phyloP scores from a whole-genome alignment of 2,329 filamentous ascomycete species.

The Gliomastix tumulicola region DNA sequence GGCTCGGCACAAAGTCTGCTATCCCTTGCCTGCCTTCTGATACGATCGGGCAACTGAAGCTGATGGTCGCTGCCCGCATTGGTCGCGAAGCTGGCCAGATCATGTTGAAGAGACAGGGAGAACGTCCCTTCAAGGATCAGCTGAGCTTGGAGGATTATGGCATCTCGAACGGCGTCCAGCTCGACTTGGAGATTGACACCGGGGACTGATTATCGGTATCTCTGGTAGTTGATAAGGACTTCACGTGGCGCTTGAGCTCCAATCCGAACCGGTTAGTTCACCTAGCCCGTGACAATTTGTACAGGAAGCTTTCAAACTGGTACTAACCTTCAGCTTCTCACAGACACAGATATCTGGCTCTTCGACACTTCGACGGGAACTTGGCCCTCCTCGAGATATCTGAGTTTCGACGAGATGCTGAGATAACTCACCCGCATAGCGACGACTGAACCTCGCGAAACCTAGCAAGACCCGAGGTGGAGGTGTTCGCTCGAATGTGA shows the following conservation, averaged over 20 bases:
- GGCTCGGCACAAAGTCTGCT: slow-evolving; percentile 90
- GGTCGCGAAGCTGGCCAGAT: slow-evolving; percentile 88
- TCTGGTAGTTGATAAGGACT: not conserved
- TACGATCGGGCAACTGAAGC: slow-evolving; percentile 79
- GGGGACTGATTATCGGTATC: slow-evolving; percentile 50
- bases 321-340: too few species aligned
- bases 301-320: too few species aligned
- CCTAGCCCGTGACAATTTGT: too few species aligned
- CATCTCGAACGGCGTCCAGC: slow-evolving; percentile 80
- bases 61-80: slow-evolving; percentile 83
- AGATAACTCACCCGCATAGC: too few species aligned
- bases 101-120: slow-evolving; percentile 82
- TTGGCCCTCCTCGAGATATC: too few species aligned
- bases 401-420: too few species aligned
- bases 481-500: too few species aligned
- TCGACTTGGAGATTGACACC: slow-evolving; percentile 56
- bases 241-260: not conserved
- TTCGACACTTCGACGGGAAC: too few species aligned
- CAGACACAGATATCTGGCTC: too few species aligned
- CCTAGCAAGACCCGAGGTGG: too few species aligned
- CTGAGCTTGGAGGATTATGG: slow-evolving; percentile 86
- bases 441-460: too few species aligned
- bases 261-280: too few species aligned
- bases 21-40: slow-evolving; percentile 86
- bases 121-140: slow-evolving; percentile 88